Percentiles rank a stretch among this genome's conserved stretches.
Conservation (phyloP, 139 green algal species). For the Micractinium conductrix region DNA sequence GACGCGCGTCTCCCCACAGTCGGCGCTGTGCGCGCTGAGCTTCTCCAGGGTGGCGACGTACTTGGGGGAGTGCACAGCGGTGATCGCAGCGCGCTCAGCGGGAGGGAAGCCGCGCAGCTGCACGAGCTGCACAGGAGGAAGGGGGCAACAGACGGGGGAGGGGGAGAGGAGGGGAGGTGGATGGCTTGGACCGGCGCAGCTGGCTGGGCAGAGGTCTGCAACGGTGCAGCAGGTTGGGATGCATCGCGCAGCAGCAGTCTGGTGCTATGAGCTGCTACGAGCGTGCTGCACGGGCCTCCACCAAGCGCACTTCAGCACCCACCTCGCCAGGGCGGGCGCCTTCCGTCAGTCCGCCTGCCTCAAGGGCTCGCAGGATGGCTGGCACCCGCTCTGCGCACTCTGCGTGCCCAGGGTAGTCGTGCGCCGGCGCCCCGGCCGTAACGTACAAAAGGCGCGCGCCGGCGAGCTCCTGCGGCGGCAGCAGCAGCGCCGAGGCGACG, state of each 20-base stretch:
- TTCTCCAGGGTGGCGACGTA: conserved; percentile 59
- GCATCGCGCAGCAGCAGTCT: no score
- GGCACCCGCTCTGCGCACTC: conserved; percentile 62
- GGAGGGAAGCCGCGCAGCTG: conserved; percentile 36
- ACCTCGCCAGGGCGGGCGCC: conserved; percentile 21
- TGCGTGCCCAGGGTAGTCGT: conserved; percentile 60
- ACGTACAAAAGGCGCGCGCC: conserved; percentile 33
- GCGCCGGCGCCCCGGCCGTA: conserved; percentile 16
- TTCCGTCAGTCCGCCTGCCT: conserved; percentile 31
- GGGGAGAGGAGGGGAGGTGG: background rate
- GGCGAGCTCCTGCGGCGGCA: background rate
- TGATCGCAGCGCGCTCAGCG: conserved; percentile 46
- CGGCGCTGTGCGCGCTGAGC: background rate
- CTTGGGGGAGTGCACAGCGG: conserved; percentile 52
- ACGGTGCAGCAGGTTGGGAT: no score
- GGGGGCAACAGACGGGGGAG: background rate
- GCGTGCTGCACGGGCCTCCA: no score
- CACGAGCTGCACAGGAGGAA: conserved; percentile 7
- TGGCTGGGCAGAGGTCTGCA: no score
- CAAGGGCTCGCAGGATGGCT: conserved; percentile 60
- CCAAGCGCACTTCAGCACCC: background rate
- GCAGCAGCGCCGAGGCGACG: background rate
- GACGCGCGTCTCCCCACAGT: background rate
- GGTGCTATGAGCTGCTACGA: no score
- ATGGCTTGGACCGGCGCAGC: no score